Conservation (phyloP, 1,284 basidiomycete genomes). For the Bjerkandera adusta region DNA sequence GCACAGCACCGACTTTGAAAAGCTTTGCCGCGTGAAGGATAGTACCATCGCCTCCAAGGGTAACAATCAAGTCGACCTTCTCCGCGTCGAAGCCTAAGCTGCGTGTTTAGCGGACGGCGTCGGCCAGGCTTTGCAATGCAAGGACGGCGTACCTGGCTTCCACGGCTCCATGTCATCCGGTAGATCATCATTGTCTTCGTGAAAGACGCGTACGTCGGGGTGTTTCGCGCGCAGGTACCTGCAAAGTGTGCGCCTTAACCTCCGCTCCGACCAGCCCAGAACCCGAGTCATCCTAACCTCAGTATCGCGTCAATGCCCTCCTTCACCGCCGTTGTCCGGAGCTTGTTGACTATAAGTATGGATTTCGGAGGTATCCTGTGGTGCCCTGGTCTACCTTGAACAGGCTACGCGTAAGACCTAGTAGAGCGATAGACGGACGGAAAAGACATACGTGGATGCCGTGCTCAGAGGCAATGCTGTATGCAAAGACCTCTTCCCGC, state of each 20-base stretch:
- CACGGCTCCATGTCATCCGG: slow-evolving; percentile 64
- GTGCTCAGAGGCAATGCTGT: not conserved
- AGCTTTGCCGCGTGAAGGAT: slow-evolving; percentile 93
- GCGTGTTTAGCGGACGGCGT: slow-evolving; percentile 1
- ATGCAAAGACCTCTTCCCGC: not conserved
- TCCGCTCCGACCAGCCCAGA: too few relatives aligned
- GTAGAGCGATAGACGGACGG: not conserved
- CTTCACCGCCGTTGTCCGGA: slow-evolving; percentile 69
- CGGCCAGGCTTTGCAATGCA: slow-evolving; percentile 9
- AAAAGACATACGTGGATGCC: slow-evolving; percentile 3
- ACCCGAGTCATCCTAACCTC: slow-evolving; percentile 48
- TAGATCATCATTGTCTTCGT: slow-evolving; percentile 70
- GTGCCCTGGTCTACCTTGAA: slow-evolving; percentile 14
- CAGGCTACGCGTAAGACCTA: slow-evolving; percentile 1
- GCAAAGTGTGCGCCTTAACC: slow-evolving; percentile 7
- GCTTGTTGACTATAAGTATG: slow-evolving; percentile 75
- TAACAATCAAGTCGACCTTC: slow-evolving; percentile 85
- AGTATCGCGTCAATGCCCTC: slow-evolving; percentile 72
- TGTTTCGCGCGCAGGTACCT: slow-evolving; percentile 68
- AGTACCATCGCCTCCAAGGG: slow-evolving; percentile 93
- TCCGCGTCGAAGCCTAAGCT: slow-evolving; percentile 45
- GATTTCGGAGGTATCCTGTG: slow-evolving; percentile 24
- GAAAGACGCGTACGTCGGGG: slow-evolving; percentile 71
- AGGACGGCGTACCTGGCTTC: slow-evolving; percentile 50
- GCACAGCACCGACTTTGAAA: slow-evolving; percentile 86